Evolutionary conservation across 352 stramenopile species (phyloP).

Genomic region (Phytophthora nicotianae): DNA sequence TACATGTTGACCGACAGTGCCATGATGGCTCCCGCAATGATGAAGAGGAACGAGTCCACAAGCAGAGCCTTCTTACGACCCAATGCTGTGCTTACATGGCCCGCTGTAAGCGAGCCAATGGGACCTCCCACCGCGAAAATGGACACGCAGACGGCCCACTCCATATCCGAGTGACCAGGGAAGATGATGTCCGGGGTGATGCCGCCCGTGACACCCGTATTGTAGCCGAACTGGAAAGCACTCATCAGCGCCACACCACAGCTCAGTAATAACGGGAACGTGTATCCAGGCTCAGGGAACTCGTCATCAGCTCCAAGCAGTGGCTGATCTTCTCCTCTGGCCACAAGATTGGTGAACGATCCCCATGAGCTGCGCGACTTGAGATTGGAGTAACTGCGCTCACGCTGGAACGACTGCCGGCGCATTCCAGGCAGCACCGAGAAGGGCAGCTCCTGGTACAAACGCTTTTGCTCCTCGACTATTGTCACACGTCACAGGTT

Average conservation of each 20-base stretch:
- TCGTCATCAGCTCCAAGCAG: constrained; percentile 59
- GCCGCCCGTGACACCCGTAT: constrained; percentile 70
- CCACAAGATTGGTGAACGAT: constrained; percentile 59
- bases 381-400: constrained; percentile 73
- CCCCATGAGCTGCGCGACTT: constrained; percentile 66
- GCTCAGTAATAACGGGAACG: constrained; percentile 64
- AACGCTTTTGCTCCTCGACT: constrained; percentile 75
- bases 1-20: constrained; percentile 70
- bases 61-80: constrained; percentile 69
- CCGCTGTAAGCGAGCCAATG: constrained; percentile 66
- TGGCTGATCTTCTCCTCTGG: constrained; percentile 73
- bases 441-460: constrained; percentile 79
- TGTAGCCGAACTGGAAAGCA: constrained; percentile 78
- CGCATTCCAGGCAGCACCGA: constrained; percentile 74
- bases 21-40: constrained; percentile 64
- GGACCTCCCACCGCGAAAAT: constrained; percentile 70
- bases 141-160: constrained; percentile 73
- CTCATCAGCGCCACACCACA: constrained; percentile 74
- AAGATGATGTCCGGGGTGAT: constrained; percentile 71
- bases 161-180: constrained; percentile 61
- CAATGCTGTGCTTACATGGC: constrained; percentile 56
- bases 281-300: constrained; percentile 72
- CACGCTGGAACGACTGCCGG: constrained; percentile 72
- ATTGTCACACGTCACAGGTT: constrained; percentile 27
- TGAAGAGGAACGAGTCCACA: constrained; percentile 69